phyloP scores from a whole-genome alignment of 768 basidiomycete species.

The Tulasnella calospora region DNA sequence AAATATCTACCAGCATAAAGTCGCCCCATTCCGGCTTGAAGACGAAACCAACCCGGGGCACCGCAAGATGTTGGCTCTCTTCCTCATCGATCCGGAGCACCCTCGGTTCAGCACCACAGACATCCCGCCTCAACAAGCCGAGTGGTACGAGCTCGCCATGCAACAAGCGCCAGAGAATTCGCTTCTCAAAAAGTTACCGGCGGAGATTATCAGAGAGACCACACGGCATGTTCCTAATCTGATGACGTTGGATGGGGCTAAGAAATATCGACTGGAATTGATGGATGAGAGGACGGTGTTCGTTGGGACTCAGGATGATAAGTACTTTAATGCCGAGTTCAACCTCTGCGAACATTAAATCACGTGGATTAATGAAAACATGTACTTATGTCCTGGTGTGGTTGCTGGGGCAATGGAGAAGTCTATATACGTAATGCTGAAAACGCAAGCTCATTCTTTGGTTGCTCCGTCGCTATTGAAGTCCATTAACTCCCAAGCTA shows the following conservation, averaged over 20 bases:
- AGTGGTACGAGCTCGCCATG: slow-evolving; percentile 5
- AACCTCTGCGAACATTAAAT: slow-evolving; percentile 10
- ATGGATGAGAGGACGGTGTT: slow-evolving; percentile 18
- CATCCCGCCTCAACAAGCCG: slow-evolving; percentile 18
- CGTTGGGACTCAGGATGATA: neutral
- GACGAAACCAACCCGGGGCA: slow-evolving; percentile 25
- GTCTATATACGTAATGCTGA: neutral
- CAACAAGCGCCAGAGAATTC: neutral
- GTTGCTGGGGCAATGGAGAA: neutral
- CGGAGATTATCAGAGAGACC: neutral
- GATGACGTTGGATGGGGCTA: slow-evolving; percentile 16
- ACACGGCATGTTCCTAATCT: neutral
- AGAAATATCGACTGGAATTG: slow-evolving; percentile 5
- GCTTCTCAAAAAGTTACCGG: neutral
- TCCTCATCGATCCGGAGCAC: slow-evolving; percentile 17
- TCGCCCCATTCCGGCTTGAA: slow-evolving; percentile 16
- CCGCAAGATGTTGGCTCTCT: slow-evolving; percentile 21
- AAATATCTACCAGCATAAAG: slow-evolving; percentile 26
- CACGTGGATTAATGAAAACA: neutral
- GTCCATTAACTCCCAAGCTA: slow-evolving; percentile 54
- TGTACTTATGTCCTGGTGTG: neutral
- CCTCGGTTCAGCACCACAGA: neutral
- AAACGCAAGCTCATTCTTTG: neutral
- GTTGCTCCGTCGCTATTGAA: neutral
- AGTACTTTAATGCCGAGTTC: neutral